Evolutionary conservation across 148 eudicot genomes (phyloP), one percentile per base, ranked within the genome.

Genomic region (Rhododendron mucronatum): DNA sequence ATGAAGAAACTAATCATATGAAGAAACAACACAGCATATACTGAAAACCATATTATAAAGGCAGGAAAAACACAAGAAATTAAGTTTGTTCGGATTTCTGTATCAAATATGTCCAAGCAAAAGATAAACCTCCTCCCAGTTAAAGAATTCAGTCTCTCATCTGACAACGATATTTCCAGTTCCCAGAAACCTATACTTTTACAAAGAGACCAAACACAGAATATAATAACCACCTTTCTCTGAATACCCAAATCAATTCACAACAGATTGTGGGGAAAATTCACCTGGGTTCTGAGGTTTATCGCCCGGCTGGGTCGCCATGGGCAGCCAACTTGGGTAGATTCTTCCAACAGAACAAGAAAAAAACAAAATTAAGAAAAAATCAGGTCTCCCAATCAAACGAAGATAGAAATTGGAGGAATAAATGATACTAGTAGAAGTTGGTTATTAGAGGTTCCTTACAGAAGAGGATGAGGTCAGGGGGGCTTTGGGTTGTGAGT

Each of bases 211-310:
- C 71, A 82, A 44, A 75, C 26, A 21, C 21, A 55, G 50, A 50
- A 11, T 6, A 23, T 26, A 26, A 55, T 67, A 14, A 41, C 13
- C 81, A 74, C 30, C 47, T 71, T 48, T 47, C 61, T 48, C 5
- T 30, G 2, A 21, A 78, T 82, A 10, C 65, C 35, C 21, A 41
- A 53, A 21, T 37, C 33, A 78, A 65, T 1, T 20, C 15, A 41
- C 33, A 9, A 21, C 11, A 55, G 33, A 74, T 23, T 12, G 44
- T 55, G 26, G 1, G 7, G 65, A 50, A 59, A 57, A 33, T 33
- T 82, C 44, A 91, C 93, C 93, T 87, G 90, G 89, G 51, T 78
- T 90, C 82, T 73, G 88, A 82, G 89, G 79, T 6, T 85, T 89
- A 53, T 57, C 89, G 65, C 84, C 89, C 2, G 90, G 65, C 75